These are phyloP conservation scores for Candida boidinii DNA, from an alignment of 805 yeast genomes.

Conservation along the genomic window DNA sequence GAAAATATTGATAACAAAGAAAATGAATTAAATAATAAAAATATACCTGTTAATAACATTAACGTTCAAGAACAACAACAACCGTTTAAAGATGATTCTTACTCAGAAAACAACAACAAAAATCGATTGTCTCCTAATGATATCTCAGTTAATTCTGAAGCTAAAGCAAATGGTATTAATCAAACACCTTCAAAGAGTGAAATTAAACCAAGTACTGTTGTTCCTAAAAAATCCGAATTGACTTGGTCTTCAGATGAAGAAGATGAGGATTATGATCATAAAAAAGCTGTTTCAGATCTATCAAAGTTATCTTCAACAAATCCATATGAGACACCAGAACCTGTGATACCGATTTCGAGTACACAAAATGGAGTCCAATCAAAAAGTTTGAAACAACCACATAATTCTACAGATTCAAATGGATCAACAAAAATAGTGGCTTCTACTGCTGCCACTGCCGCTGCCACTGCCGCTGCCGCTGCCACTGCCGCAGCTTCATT, in stretches of 20 bases:
- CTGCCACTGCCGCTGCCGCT: neutral
- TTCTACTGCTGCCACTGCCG: conserved; percentile 1
- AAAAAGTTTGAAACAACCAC: too few species aligned
- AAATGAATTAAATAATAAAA: neutral
- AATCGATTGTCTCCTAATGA: too few species aligned
- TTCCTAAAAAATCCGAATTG: conserved; percentile 78
- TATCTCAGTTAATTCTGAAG: conserved; percentile 3
- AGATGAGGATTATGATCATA: conserved; percentile 38
- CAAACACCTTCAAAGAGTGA: conserved; percentile 25
- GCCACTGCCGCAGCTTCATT: too few species aligned
- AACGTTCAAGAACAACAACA: neutral
- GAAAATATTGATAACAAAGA: neutral
- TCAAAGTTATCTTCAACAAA: too few species aligned
- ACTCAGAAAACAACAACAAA: conserved; percentile 12
- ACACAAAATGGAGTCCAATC: neutral
- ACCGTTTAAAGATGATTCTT: conserved; percentile 1
- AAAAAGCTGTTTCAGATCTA: conserved; percentile 4
- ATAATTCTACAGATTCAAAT: too few species aligned
- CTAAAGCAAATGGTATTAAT: too few species aligned
- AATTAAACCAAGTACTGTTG: conserved; percentile 54
- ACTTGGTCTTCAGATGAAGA: conserved; percentile 89
- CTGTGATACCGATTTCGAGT: conserved; percentile 2
- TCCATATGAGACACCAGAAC: too few species aligned
- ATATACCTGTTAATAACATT: neutral
- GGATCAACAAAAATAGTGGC: conserved; percentile 2